Conservation (phyloP, 495 filamentous ascomycete species). For the Xylaria intraflava region DNA sequence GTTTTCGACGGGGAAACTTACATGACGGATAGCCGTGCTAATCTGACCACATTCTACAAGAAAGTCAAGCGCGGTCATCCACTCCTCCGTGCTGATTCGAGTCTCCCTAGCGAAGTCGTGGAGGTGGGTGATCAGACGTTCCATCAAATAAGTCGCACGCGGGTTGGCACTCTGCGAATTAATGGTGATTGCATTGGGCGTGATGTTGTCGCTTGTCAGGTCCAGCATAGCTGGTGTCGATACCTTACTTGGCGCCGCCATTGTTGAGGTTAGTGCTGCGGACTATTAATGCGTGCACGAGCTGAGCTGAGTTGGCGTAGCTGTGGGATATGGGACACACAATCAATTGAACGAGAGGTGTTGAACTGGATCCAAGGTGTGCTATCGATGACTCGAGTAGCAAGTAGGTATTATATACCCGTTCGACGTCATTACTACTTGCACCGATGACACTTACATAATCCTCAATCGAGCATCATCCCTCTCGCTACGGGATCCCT, state of each 20-base stretch:
- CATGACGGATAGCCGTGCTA: slow-evolving; percentile 62
- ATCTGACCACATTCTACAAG: slow-evolving; percentile 69
- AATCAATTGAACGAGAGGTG: neutral
- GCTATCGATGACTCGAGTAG: neutral
- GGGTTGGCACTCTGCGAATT: slow-evolving; percentile 62
- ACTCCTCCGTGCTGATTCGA: slow-evolving; percentile 68
- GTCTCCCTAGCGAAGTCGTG: slow-evolving; percentile 83
- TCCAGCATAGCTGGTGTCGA: slow-evolving; percentile 50
- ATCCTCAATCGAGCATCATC: neutral
- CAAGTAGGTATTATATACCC: neutral
- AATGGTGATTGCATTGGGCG: slow-evolving; percentile 64
- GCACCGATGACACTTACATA: slow-evolving; percentile 1
- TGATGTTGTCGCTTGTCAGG: slow-evolving; percentile 78
- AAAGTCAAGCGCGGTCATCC: slow-evolving; percentile 68
- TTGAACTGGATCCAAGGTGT: no score
- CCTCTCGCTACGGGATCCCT: no score
- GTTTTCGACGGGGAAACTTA: slow-evolving; percentile 22
- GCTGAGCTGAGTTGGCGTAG: neutral
- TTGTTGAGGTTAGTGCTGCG: neutral
- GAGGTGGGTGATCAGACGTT: slow-evolving; percentile 67
- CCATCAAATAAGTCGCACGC: slow-evolving; percentile 66
- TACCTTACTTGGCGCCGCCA: slow-evolving; percentile 5
- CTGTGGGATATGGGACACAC: neutral
- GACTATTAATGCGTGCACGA: neutral
- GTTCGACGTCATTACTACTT: neutral